Percentiles rank a stretch among this genome's conserved stretches.
Conservation (phyloP, 2,329 filamentous ascomycete genomes). For the Lecanicillium sp. region DNA sequence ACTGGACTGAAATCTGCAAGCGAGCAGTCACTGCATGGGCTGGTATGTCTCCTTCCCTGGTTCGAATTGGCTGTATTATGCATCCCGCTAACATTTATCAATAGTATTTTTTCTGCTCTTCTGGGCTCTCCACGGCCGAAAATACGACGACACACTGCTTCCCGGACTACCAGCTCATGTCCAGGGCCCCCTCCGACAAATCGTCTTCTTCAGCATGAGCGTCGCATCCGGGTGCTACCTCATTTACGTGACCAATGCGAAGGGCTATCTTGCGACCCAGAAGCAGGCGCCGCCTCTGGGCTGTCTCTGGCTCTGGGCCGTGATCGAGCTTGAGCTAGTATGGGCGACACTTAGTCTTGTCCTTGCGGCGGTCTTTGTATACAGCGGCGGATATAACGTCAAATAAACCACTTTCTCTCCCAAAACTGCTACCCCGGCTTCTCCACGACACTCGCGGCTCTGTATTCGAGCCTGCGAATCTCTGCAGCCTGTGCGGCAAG, state of each 20-base stretch:
- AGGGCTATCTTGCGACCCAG: conserved; percentile 83
- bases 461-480: background rate
- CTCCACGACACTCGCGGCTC: background rate
- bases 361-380: conserved; percentile 39
- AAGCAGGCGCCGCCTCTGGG: conserved; percentile 85
- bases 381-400: conserved; percentile 45
- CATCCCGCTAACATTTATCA: conserved; percentile 32
- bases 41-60: conserved; percentile 34
- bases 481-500: background rate
- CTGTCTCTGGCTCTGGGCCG: conserved; percentile 87
- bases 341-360: conserved; percentile 55
- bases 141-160: conserved; percentile 41
- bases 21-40: conserved; percentile 49
- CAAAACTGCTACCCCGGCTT: background rate
- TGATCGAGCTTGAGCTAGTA: conserved; percentile 74
- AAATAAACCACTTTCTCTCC: conserved; percentile 16
- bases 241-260: conserved; percentile 72
- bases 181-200: conserved; percentile 46
- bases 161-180: conserved; percentile 42
- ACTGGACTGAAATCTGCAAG: conserved; percentile 49
- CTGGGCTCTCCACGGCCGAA: conserved; percentile 51
- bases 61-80: conserved; percentile 2
- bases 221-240: conserved; percentile 67
- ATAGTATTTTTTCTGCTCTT: conserved; percentile 43
- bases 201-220: conserved; percentile 58